Conservation (phyloP, 306 rosid genomes). For the Calophaca sinica region DNA sequence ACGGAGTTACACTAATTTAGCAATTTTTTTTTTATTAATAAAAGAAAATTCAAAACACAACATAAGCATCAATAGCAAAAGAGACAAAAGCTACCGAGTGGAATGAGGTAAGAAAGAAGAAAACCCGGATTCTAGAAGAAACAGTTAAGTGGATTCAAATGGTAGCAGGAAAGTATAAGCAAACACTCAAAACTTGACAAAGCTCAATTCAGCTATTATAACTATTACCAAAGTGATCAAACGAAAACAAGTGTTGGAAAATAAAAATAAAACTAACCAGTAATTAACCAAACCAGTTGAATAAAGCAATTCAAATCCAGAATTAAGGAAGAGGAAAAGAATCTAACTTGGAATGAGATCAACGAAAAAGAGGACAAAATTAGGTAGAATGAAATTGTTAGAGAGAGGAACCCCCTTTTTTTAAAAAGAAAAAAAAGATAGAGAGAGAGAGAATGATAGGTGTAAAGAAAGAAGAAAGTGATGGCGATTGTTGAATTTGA, state of each 20-base stretch:
- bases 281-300: constrained; percentile 35
- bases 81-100: constrained; percentile 50
- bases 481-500: constrained; percentile 21
- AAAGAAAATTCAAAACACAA: constrained; percentile 22
- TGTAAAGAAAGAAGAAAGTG: constrained; percentile 33
- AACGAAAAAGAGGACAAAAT: constrained; percentile 18
- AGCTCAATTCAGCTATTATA: constrained; percentile 31
- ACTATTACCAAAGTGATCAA: constrained; percentile 32
- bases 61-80: constrained; percentile 27
- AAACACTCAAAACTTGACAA: constrained; percentile 37
- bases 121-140: constrained; percentile 22
- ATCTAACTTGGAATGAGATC: constrained; percentile 41
- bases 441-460: background rate
- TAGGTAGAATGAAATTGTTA: constrained; percentile 10
- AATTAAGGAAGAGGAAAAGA: constrained; percentile 12
- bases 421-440: background rate
- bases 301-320: constrained; percentile 33
- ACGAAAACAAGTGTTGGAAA: background rate
- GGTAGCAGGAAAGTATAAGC: constrained; percentile 9
- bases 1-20: constrained; percentile 2
- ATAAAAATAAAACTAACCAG: constrained; percentile 9
- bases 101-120: constrained; percentile 47
- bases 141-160: constrained; percentile 36
- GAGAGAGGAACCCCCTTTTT: constrained; percentile 30
- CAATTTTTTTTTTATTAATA: background rate